phyloP scores from a whole-genome alignment of 2,329 filamentous ascomycete species.

The Gaeumannomyces tritici region DNA sequence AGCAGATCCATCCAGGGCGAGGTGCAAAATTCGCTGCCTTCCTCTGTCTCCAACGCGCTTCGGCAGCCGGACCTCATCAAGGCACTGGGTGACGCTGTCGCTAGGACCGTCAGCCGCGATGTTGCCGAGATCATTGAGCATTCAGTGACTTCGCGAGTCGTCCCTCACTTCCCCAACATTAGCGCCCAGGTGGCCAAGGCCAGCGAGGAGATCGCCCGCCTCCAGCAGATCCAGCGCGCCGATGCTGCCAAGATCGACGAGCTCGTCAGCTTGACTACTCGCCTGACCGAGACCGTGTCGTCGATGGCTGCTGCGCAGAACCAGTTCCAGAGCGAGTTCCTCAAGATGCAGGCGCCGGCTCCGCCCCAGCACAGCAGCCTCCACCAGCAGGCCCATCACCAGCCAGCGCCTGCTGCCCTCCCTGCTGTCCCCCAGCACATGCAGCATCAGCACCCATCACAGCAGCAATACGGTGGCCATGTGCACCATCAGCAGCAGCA shows the following conservation, averaged over 20 bases:
- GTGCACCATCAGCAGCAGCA: conserved; percentile 4
- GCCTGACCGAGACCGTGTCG: conserved; percentile 58
- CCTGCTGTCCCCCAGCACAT: conserved; percentile 7
- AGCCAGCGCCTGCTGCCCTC: background rate
- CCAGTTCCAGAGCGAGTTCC: conserved; percentile 56
- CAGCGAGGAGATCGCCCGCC: conserved; percentile 37
- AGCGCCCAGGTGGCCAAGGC: conserved; percentile 55
- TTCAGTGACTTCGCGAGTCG: conserved; percentile 52
- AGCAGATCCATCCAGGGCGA: conserved; percentile 62
- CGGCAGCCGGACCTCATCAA: conserved; percentile 62
- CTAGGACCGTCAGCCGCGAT: conserved; percentile 53
- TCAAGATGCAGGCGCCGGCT: conserved; percentile 35
- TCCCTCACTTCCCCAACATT: conserved; percentile 56
- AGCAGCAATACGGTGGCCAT: background rate
- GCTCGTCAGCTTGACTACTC: conserved; percentile 56
- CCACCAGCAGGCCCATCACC: conserved; percentile 13
- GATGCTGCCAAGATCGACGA: conserved; percentile 61
- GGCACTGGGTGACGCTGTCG: conserved; percentile 62
- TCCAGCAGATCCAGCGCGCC: conserved; percentile 39
- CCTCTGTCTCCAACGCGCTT: conserved; percentile 55
- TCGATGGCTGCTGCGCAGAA: conserved; percentile 60
- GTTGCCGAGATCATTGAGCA: conserved; percentile 61
- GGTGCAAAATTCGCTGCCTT: conserved; percentile 60
- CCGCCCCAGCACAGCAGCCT: conserved; percentile 8
- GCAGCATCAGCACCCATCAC: conserved; percentile 14